Conservation (phyloP, 1,284 basidiomycete genomes). For the Ceratobasidium sp. region DNA sequence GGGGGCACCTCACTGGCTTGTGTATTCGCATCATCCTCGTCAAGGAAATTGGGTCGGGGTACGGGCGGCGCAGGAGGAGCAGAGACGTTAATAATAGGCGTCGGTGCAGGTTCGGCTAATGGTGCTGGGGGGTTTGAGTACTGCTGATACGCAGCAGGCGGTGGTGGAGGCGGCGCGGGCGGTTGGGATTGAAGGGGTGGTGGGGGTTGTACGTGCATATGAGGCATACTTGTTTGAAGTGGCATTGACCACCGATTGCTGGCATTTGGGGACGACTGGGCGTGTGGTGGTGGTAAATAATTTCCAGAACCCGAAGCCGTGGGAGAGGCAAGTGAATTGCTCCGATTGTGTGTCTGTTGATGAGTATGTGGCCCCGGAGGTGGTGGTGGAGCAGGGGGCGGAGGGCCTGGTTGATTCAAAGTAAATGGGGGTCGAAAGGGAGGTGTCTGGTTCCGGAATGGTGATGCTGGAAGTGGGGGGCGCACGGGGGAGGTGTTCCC, state of each 20-base stretch:
- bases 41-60: slow-evolving; percentile 50
- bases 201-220: slow-evolving; percentile 46
- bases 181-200: slow-evolving; percentile 52
- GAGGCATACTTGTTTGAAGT: slow-evolving; percentile 42
- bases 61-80: slow-evolving; percentile 41
- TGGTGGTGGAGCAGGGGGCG: slow-evolving; percentile 45
- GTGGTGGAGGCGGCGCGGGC: slow-evolving; percentile 42
- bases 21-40: slow-evolving; percentile 49
- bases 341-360: slow-evolving; percentile 24
- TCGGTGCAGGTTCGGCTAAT: slow-evolving; percentile 46
- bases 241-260: slow-evolving; percentile 38
- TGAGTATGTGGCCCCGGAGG: slow-evolving; percentile 32
- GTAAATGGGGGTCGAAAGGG: slow-evolving; percentile 24
- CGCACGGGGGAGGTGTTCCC: background rate
- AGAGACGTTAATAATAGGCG: slow-evolving; percentile 49
- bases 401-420: slow-evolving; percentile 41
- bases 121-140: slow-evolving; percentile 47
- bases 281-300: slow-evolving; percentile 14
- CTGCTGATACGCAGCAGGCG: slow-evolving; percentile 42
- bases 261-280: background rate
- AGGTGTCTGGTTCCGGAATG: slow-evolving; percentile 12
- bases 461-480: slow-evolving; percentile 22
- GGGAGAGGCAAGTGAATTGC: slow-evolving; percentile 22
- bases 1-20: slow-evolving; percentile 37
- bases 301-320: slow-evolving; percentile 10